Conservation (phyloP, 805 yeast species). For the Metschnikowia matae region DNA sequence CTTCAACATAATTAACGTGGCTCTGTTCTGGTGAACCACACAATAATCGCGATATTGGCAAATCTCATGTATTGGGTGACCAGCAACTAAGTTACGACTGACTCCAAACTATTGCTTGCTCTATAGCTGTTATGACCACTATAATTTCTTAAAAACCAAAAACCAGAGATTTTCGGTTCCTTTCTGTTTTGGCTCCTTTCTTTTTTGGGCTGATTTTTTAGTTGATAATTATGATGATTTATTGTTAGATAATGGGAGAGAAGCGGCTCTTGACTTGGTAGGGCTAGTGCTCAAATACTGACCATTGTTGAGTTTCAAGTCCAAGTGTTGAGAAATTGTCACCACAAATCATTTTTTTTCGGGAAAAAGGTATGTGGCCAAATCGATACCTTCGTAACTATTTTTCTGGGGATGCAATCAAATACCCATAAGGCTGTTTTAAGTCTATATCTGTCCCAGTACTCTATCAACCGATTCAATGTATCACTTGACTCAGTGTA, state of each 20-base stretch:
- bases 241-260: not conserved
- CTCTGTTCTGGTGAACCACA: slow-evolving; percentile 6
- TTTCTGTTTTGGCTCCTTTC: too few species aligned
- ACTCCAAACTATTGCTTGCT: slow-evolving; percentile 3
- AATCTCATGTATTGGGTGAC: not conserved
- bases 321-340: not conserved
- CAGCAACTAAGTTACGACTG: slow-evolving; percentile 1
- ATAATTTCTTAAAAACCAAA: not conserved
- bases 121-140: not conserved
- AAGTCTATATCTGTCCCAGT: too few species aligned
- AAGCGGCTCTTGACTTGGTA: not conserved
- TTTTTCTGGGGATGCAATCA: not conserved
- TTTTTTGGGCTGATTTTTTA: not conserved
- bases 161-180: not conserved
- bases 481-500: too few species aligned
- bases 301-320: not conserved
- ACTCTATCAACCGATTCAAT: too few species aligned
- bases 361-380: not conserved
- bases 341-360: not conserved
- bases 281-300: not conserved
- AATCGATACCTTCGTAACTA: not conserved
- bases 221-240: not conserved
- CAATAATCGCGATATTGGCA: slow-evolving; percentile 11
- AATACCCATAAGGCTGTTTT: not conserved
- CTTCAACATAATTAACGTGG: slow-evolving; percentile 6